Percentiles rank a stretch among this genome's conserved stretches.
phyloP scores from a whole-genome alignment of 495 filamentous ascomycete genomes.

The Aspergillus coremiiformis region DNA sequence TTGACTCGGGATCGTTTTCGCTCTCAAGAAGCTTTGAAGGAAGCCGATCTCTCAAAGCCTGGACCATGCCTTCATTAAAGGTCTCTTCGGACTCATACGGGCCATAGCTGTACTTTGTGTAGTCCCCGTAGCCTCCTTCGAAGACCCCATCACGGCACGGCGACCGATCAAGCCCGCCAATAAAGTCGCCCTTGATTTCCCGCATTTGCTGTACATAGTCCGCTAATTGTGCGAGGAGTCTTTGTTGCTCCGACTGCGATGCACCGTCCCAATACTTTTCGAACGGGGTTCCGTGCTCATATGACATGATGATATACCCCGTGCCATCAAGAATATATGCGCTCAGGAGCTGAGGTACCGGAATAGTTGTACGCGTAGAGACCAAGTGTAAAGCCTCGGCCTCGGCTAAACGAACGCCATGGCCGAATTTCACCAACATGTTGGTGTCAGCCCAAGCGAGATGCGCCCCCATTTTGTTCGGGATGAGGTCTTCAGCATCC shows the following conservation, averaged over 20 bases:
- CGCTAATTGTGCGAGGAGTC: slow-evolving; percentile 1
- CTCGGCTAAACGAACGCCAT: slow-evolving; percentile 11
- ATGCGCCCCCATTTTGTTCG: slow-evolving; percentile 8
- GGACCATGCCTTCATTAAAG: slow-evolving; percentile 13
- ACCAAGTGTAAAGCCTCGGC: slow-evolving; percentile 12
- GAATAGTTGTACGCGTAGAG: slow-evolving; percentile 7
- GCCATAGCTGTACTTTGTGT: slow-evolving; percentile 9
- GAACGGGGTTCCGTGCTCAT: slow-evolving; percentile 9
- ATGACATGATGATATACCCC: slow-evolving; percentile 11
- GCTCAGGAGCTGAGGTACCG: slow-evolving; percentile 8
- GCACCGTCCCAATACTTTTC: slow-evolving; percentile 6
- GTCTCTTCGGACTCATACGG: slow-evolving; percentile 10
- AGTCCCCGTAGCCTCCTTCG: slow-evolving; percentile 9
- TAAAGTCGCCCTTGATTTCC: slow-evolving; percentile 9
- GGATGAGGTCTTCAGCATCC: slow-evolving; percentile 4
- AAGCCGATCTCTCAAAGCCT: slow-evolving; percentile 14
- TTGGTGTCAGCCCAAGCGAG: slow-evolving; percentile 7
- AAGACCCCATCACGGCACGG: slow-evolving; percentile 12
- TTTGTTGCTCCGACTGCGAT: slow-evolving; percentile 4
- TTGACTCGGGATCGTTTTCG: slow-evolving; percentile 5
- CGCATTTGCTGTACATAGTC: slow-evolving; percentile 11
- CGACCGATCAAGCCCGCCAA: slow-evolving; percentile 6
- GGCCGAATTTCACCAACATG: slow-evolving; percentile 13
- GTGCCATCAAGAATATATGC: slow-evolving; percentile 12
- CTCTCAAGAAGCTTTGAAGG: background rate